Conservation (phyloP, 352 stramenopile species). For the Pythium insidiosum region DNA sequence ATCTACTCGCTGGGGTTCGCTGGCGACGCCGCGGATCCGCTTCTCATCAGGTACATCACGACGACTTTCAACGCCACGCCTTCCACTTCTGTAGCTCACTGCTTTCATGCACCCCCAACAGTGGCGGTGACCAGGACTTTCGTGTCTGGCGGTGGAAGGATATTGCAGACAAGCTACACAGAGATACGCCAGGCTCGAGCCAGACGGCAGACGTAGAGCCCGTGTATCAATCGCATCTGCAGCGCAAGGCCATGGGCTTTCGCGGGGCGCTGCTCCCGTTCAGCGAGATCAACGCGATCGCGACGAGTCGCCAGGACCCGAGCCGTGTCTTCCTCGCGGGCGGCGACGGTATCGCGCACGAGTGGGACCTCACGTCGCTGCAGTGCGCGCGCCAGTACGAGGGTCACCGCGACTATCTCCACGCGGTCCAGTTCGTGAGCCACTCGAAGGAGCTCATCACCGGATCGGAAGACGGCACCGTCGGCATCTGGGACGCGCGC, state of each 20-base stretch:
- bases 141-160: conserved; percentile 70
- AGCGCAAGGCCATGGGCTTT: conserved; percentile 48
- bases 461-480: conserved; percentile 55
- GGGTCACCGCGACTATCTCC: conserved; percentile 56
- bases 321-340: conserved; percentile 48
- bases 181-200: conserved; percentile 10
- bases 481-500: conserved; percentile 74
- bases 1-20: conserved; percentile 70
- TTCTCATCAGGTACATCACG: conserved; percentile 49
- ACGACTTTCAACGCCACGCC: too few species aligned
- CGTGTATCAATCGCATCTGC: conserved; percentile 39
- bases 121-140: conserved; percentile 71
- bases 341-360: conserved; percentile 50
- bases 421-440: conserved; percentile 49
- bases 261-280: conserved; percentile 45
- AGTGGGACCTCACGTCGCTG: conserved; percentile 46
- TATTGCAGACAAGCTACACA: conserved; percentile 31
- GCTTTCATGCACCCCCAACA: too few species aligned
- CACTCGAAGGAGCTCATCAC: conserved; percentile 69
- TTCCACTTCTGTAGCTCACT: too few species aligned
- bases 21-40: conserved; percentile 35
- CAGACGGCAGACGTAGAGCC: too few species aligned
- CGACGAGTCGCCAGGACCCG: conserved; percentile 13
- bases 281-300: conserved; percentile 63
- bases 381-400: conserved; percentile 43